Evolutionary conservation across 2,329 filamentous ascomycete species (phyloP).

Genomic region (Phialemonium atrogriseum): DNA sequence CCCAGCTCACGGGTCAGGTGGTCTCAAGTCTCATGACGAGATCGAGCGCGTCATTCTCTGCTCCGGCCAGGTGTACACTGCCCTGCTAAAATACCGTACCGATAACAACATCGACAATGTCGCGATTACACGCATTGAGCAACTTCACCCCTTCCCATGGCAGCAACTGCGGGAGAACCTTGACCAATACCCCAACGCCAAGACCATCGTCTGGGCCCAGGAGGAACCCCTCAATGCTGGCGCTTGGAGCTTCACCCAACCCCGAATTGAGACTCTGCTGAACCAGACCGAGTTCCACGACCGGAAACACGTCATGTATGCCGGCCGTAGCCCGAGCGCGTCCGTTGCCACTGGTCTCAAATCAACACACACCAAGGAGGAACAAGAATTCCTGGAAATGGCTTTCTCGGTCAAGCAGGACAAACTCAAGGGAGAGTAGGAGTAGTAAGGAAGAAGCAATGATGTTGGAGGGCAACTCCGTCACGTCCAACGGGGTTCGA

Average conservation of each 20-base stretch:
- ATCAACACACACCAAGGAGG: slow-evolving; percentile 81
- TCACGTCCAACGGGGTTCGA: no score
- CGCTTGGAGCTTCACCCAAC: slow-evolving; percentile 95
- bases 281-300: slow-evolving; percentile 91
- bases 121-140: slow-evolving; percentile 91
- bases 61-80: slow-evolving; percentile 87
- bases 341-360: slow-evolving; percentile 93
- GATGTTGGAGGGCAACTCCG: no score
- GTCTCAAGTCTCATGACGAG: slow-evolving; percentile 71
- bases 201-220: slow-evolving; percentile 95
- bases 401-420: slow-evolving; percentile 59
- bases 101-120: slow-evolving; percentile 82
- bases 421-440: slow-evolving; percentile 61
- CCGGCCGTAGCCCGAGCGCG: slow-evolving; percentile 85
- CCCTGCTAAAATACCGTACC: slow-evolving; percentile 83
- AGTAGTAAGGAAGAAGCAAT: no score
- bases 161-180: slow-evolving; percentile 93
- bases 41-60: slow-evolving; percentile 94
- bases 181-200: slow-evolving; percentile 92
- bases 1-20: slow-evolving; percentile 67
- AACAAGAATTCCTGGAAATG: slow-evolving; percentile 68
- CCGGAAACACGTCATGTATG: slow-evolving; percentile 94
- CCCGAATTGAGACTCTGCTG: slow-evolving; percentile 89
- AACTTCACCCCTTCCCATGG: slow-evolving; percentile 99
- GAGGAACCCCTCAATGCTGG: slow-evolving; percentile 97